Evolutionary conservation across 2,329 filamentous ascomycete genomes (phyloP).

Genomic region (Ophiosphaerella herpotricha): DNA sequence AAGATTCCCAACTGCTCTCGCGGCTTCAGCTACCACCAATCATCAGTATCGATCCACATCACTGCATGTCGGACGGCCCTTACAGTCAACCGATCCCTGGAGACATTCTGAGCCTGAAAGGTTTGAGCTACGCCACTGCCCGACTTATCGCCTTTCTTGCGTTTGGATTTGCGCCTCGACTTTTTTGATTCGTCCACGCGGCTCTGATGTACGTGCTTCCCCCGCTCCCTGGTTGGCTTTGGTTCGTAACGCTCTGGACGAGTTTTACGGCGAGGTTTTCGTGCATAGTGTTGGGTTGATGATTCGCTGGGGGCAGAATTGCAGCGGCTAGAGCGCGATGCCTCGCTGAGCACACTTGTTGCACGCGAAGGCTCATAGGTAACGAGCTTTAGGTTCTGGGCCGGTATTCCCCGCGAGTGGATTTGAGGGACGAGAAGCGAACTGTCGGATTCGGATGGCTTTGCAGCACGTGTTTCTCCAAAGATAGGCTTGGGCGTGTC

Average conservation of each 20-base stretch:
- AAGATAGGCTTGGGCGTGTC: conserved; percentile 18
- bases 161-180: conserved; percentile 42
- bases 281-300: conserved; percentile 45
- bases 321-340: conserved; percentile 15
- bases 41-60: conserved; percentile 24
- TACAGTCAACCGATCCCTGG: conserved; percentile 54
- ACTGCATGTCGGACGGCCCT: conserved; percentile 17
- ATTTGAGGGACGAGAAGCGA: conserved; percentile 38
- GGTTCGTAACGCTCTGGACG: conserved; percentile 52
- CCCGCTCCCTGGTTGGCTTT: conserved; percentile 31
- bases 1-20: conserved; percentile 51
- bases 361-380: conserved; percentile 11
- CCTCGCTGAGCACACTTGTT: conserved; percentile 18
- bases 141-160: conserved; percentile 43
- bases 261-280: conserved; percentile 53
- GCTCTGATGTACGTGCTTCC: conserved; percentile 19
- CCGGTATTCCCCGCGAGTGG: conserved; percentile 9
- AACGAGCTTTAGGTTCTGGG: conserved; percentile 2
- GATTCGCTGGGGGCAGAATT: conserved; percentile 19
- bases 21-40: conserved; percentile 49
- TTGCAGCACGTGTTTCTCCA: conserved; percentile 32
- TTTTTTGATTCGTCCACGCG: conserved; percentile 35
- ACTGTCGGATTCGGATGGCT: conserved; percentile 47
- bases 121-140: conserved; percentile 46
- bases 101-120: conserved; percentile 53